phyloP scores from a whole-genome alignment of 2,329 filamentous ascomycete genomes.

The Dothiorella sarmentorum region DNA sequence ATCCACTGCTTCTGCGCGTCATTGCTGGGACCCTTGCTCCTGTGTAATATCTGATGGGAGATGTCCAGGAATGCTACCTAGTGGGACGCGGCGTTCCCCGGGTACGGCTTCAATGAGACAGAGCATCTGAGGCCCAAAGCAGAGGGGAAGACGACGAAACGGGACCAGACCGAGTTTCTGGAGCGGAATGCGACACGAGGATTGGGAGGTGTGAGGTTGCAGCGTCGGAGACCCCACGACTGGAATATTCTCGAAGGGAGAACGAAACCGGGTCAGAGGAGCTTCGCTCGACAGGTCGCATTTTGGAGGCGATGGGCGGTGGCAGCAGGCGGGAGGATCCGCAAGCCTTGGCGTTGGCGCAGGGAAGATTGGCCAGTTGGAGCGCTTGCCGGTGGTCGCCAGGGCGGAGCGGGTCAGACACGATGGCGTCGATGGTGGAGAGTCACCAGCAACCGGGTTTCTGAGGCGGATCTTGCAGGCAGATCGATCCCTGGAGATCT shows the following conservation, averaged over 20 bases:
- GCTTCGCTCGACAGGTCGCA: background rate
- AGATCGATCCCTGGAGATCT: conserved; percentile 16
- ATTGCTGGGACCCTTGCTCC: conserved; percentile 10
- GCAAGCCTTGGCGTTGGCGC: background rate
- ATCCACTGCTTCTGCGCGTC: conserved; percentile 9
- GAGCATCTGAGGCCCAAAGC: background rate
- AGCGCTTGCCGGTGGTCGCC: conserved; percentile 3
- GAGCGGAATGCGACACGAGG: conserved; percentile 9
- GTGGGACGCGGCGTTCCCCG: conserved; percentile 4
- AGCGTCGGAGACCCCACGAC: background rate
- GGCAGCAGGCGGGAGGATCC: conserved; percentile 8
- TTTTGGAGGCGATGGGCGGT: conserved; percentile 16
- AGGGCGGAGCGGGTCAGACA: conserved; percentile 9
- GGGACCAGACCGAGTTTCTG: background rate
- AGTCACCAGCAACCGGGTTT: conserved; percentile 13
- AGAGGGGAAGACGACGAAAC: background rate
- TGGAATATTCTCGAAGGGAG: conserved; percentile 13
- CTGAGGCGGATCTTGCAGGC: conserved; percentile 11
- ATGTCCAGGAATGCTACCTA: conserved; percentile 11
- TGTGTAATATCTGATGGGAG: conserved; percentile 12
- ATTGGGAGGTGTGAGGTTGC: background rate
- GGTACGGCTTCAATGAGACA: conserved; percentile 2
- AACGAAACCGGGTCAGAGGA: background rate
- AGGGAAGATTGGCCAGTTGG: conserved; percentile 6
- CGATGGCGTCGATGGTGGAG: conserved; percentile 6